Conservation (phyloP, 2,329 filamentous ascomycete species). For the Fusarium gaditjirri region DNA sequence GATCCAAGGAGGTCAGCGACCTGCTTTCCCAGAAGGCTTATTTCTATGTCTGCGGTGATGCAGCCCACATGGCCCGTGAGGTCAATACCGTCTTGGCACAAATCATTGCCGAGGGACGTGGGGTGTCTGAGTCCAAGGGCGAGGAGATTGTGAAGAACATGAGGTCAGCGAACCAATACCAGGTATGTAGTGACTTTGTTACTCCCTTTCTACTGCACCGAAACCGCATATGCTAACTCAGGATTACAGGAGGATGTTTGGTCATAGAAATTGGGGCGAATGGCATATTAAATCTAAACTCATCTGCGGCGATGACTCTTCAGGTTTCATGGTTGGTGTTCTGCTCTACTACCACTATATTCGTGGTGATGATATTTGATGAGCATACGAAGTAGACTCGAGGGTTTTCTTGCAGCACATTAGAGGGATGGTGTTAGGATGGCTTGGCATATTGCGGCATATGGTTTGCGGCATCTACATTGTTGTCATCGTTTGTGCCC, state of each 20-base stretch:
- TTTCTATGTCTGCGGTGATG: slow-evolving; percentile 98
- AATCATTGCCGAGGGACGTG: slow-evolving; percentile 86
- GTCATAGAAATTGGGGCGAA: slow-evolving; percentile 60
- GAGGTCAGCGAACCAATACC: slow-evolving; percentile 94
- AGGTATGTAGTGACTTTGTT: slow-evolving; percentile 66
- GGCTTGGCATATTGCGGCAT: slow-evolving; percentile 23
- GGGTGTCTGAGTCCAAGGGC: slow-evolving; percentile 84
- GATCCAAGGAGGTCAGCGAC: slow-evolving; percentile 85
- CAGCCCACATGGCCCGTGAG: slow-evolving; percentile 95
- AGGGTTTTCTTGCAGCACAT: slow-evolving; percentile 30
- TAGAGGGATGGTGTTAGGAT: slow-evolving; percentile 34
- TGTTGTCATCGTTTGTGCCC: slow-evolving; percentile 30
- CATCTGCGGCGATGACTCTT: slow-evolving; percentile 37
- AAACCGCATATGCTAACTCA: slow-evolving; percentile 26
- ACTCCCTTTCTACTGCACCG: not conserved
- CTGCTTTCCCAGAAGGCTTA: slow-evolving; percentile 88
- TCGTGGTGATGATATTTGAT: slow-evolving; percentile 28
- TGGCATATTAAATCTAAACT: slow-evolving; percentile 31
- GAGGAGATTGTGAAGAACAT: slow-evolving; percentile 98
- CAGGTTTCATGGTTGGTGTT: slow-evolving; percentile 38
- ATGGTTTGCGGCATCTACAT: slow-evolving; percentile 32
- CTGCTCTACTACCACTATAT: slow-evolving; percentile 25
- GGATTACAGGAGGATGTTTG: slow-evolving; percentile 73
- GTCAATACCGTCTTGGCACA: slow-evolving; percentile 88
- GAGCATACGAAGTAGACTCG: slow-evolving; percentile 41